Evolutionary conservation across 192 early-diverging fungal genomes (phyloP).

Genomic region (Kappamyces sp.): DNA sequence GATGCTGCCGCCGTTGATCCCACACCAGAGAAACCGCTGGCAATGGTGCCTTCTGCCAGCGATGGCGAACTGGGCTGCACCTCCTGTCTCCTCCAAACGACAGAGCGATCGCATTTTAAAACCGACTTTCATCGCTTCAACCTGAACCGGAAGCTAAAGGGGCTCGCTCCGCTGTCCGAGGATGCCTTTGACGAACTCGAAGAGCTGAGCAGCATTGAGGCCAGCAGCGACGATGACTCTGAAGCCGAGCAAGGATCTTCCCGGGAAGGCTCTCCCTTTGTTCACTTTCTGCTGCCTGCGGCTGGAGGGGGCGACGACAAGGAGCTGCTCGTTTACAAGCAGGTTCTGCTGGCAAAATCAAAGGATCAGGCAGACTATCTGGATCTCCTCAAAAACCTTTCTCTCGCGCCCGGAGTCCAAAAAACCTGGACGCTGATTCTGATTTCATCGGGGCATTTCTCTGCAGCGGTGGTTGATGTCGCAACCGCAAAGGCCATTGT

Average conservation of each 20-base stretch:
- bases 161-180: conserved; percentile 23
- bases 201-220: conserved; percentile 37
- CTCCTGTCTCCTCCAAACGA: not conserved
- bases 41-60: too few relatives aligned
- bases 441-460: conserved; percentile 77
- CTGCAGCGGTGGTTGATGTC: conserved; percentile 77
- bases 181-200: conserved; percentile 35
- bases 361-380: not conserved
- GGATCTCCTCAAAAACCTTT: not conserved
- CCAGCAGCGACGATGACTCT: not conserved
- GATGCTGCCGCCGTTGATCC: too few relatives aligned
- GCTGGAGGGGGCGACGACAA: not conserved
- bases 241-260: conserved; percentile 7
- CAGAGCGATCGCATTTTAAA: conserved; percentile 66
- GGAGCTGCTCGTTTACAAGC: conserved; percentile 32
- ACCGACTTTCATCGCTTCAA: conserved; percentile 97
- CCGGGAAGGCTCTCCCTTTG: conserved; percentile 25
- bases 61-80: too few relatives aligned
- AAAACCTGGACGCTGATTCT: conserved; percentile 72
- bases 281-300: conserved; percentile 15
- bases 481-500: conserved; percentile 48
- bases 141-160: conserved; percentile 67
- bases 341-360: conserved; percentile 19
- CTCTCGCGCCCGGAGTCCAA: not conserved
- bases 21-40: too few relatives aligned